Conservation (phyloP, 306 rosid species). For the Rubus idaeus region DNA sequence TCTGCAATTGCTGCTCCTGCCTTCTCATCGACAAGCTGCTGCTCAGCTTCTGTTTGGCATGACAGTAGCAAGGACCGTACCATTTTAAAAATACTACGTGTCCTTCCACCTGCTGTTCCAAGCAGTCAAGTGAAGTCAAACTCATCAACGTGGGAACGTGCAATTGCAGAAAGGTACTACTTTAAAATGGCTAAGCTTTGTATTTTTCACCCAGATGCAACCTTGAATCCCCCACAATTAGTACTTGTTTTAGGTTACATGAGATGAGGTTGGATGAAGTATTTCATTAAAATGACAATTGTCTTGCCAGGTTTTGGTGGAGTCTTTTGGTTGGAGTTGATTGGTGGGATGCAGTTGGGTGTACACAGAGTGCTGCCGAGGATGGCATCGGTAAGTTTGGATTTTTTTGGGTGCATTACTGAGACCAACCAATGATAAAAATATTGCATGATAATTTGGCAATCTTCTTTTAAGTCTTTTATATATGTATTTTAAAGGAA, state of each 20-base stretch:
- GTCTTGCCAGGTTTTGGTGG: constrained; percentile 92
- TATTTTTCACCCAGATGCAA: neutral
- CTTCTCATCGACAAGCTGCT: constrained; percentile 97
- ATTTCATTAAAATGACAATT: neutral
- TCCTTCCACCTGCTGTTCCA: constrained; percentile 92
- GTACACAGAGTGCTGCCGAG: constrained; percentile 99
- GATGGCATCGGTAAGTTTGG: constrained; percentile 76
- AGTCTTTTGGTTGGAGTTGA: constrained; percentile 98
- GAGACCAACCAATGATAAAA: neutral
- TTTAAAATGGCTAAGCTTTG: neutral
- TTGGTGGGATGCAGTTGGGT: constrained; percentile 99
- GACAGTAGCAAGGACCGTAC: constrained; percentile 68
- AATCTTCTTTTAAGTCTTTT: neutral
- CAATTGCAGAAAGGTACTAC: constrained; percentile 89
- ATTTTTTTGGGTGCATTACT: constrained; percentile 7
- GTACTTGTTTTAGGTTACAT: constrained; percentile 2
- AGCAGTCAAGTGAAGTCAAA: constrained; percentile 69
- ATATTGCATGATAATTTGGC: neutral
- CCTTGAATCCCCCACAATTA: constrained; percentile 5
- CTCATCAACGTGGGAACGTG: constrained; percentile 92
- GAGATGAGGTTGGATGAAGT: neutral
- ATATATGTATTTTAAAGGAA: constrained; percentile 5
- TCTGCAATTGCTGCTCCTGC: constrained; percentile 99
- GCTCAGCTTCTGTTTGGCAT: constrained; percentile 99
- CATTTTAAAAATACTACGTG: constrained; percentile 77